These are phyloP conservation scores for Lichtheimia ramosa DNA, from an alignment of 371 early-diverging fungal species.

Conservation along the genomic window DNA sequence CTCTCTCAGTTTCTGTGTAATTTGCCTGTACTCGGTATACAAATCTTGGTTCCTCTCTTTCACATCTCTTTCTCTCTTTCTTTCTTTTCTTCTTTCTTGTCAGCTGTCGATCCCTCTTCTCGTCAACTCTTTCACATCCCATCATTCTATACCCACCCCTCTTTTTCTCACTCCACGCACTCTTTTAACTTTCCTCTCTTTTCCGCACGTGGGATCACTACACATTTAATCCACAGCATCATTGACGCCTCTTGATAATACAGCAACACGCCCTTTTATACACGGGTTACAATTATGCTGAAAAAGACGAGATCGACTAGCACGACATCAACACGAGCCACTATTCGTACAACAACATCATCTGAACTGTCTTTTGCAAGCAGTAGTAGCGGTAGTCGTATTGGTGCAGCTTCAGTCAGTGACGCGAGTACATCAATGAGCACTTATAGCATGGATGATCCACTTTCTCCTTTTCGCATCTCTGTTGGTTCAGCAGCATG, in stretches of 20 bases:
- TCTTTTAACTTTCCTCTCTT: slow-evolving; percentile 2
- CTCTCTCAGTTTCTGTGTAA: slow-evolving; percentile 3
- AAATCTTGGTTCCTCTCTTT: slow-evolving; percentile 2
- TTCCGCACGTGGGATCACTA: too few species aligned
- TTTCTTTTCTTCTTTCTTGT: slow-evolving; percentile 7
- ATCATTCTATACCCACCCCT: background rate
- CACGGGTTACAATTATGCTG: slow-evolving; percentile 8
- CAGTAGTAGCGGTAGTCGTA: slow-evolving; percentile 15
- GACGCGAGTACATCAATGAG: slow-evolving; percentile 20
- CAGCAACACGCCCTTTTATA: background rate
- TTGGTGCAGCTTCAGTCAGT: slow-evolving; percentile 10
- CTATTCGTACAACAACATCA: slow-evolving; percentile 15
- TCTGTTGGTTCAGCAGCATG: background rate
- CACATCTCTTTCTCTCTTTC: slow-evolving; percentile 6
- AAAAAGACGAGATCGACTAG: slow-evolving; percentile 19
- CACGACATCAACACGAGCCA: slow-evolving; percentile 14
- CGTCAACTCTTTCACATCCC: background rate
- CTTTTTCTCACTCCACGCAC: background rate
- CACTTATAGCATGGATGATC: slow-evolving; percentile 17
- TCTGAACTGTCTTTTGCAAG: slow-evolving; percentile 15
- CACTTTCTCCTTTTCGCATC: slow-evolving; percentile 6
- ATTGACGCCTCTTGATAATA: background rate
- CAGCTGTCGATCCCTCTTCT: slow-evolving; percentile 2
- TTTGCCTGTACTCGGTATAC: background rate
- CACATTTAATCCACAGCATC: background rate